Evolutionary conservation across 768 basidiomycete species (phyloP).

Genomic region (Kwoniella europaea): DNA sequence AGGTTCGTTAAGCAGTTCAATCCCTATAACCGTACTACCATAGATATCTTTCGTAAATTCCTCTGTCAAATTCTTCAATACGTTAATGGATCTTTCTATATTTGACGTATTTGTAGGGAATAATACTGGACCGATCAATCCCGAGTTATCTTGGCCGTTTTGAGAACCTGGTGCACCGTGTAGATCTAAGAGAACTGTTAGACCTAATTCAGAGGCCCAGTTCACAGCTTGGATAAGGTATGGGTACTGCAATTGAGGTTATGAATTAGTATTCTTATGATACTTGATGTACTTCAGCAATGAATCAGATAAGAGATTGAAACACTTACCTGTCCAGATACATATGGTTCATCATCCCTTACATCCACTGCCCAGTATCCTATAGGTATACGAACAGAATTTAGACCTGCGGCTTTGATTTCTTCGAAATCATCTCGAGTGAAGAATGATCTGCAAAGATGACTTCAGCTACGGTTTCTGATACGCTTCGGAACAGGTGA

Average conservation of each 20-base stretch:
- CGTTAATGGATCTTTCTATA: constrained; percentile 32
- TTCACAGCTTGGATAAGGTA: constrained; percentile 49
- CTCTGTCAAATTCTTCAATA: constrained; percentile 44
- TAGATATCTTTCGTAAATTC: constrained; percentile 52
- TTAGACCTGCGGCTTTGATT: constrained; percentile 50
- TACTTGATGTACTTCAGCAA: background rate
- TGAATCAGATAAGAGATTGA: background rate
- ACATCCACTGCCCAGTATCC: constrained; percentile 54
- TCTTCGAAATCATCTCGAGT: constrained; percentile 38
- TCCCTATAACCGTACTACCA: constrained; percentile 53
- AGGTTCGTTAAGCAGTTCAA: constrained; percentile 57
- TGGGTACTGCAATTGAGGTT: constrained; percentile 30
- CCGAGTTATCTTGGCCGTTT: constrained; percentile 57
- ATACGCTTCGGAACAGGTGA: constrained; percentile 5
- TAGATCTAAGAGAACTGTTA: constrained; percentile 48
- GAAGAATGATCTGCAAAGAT: constrained; percentile 37
- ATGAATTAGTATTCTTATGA: constrained; percentile 3
- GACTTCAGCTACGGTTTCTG: background rate
- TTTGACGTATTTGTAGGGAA: constrained; percentile 43
- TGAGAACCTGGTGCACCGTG: constrained; percentile 55
- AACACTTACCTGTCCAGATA: constrained; percentile 43
- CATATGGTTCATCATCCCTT: constrained; percentile 41
- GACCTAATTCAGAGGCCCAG: constrained; percentile 47
- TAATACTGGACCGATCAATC: constrained; percentile 35
- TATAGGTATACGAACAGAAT: constrained; percentile 50